Evolutionary conservation across 2,329 filamentous ascomycete species (phyloP).

Genomic region (Chlorencoelia australis): DNA sequence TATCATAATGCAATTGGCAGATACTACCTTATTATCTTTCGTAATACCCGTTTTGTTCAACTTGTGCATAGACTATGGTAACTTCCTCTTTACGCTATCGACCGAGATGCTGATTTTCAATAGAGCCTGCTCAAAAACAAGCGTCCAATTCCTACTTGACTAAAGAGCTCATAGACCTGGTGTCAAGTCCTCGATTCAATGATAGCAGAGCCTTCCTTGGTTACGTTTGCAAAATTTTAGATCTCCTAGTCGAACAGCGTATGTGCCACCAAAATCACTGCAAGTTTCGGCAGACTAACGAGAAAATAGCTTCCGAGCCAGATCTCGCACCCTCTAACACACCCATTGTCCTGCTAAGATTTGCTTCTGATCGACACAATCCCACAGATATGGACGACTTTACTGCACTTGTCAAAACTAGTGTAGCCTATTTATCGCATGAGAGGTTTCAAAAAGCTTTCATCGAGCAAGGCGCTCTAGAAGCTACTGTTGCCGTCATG

Average conservation of each 20-base stretch:
- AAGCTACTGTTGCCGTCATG: slow-evolving; percentile 39
- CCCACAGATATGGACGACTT: slow-evolving; percentile 45
- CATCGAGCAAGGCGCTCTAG: slow-evolving; percentile 27
- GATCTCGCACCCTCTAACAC: slow-evolving; percentile 33
- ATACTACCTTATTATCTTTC: slow-evolving; percentile 40
- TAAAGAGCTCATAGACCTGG: slow-evolving; percentile 37
- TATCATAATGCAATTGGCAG: slow-evolving; percentile 38
- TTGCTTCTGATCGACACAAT: slow-evolving; percentile 34
- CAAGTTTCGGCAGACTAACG: background rate
- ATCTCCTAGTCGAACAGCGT: slow-evolving; percentile 43
- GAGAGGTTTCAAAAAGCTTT: slow-evolving; percentile 41
- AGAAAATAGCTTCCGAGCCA: slow-evolving; percentile 20
- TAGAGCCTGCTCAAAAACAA: slow-evolving; percentile 43
- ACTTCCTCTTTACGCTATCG: background rate
- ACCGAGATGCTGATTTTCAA: slow-evolving; percentile 13
- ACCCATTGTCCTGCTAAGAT: slow-evolving; percentile 38
- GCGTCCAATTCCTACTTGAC: slow-evolving; percentile 44
- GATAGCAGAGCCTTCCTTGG: slow-evolving; percentile 35
- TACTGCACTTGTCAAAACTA: slow-evolving; percentile 39
- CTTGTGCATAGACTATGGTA: slow-evolving; percentile 53
- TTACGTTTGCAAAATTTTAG: slow-evolving; percentile 47
- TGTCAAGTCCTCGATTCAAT: slow-evolving; percentile 36
- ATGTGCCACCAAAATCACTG: slow-evolving; percentile 8
- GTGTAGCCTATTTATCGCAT: slow-evolving; percentile 45
- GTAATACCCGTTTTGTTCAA: slow-evolving; percentile 53